Evolutionary conservation across 352 stramenopile species (phyloP).

Genomic region (Sclerospora graminicola): DNA sequence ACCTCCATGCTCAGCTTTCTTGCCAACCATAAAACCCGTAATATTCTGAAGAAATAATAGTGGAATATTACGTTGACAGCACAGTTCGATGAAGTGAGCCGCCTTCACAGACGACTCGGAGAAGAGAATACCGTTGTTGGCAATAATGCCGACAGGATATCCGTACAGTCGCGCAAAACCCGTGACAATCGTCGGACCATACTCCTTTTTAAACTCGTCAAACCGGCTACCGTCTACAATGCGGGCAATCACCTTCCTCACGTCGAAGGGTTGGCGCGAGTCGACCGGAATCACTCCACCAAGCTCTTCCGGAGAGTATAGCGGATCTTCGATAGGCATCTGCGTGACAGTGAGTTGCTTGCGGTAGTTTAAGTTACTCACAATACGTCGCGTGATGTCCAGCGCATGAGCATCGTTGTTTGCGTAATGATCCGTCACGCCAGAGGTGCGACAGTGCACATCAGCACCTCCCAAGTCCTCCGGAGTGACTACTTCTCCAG

Average conservation of each 20-base stretch:
- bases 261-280: slow-evolving; percentile 92
- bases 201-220: slow-evolving; percentile 97
- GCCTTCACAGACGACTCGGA: slow-evolving; percentile 89
- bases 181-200: slow-evolving; percentile 95
- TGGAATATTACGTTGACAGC: slow-evolving; percentile 91
- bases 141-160: slow-evolving; percentile 93
- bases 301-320: slow-evolving; percentile 89
- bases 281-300: slow-evolving; percentile 91
- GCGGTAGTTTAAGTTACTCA: slow-evolving; percentile 86
- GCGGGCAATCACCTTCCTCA: slow-evolving; percentile 92
- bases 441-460: slow-evolving; percentile 86
- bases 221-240: slow-evolving; percentile 95
- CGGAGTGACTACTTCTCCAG: slow-evolving; percentile 92
- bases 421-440: slow-evolving; percentile 95
- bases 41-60: slow-evolving; percentile 99
- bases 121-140: slow-evolving; percentile 98
- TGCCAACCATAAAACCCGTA: slow-evolving; percentile 96
- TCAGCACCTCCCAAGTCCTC: slow-evolving; percentile 93
- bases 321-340: slow-evolving; percentile 85
- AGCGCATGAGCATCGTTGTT: slow-evolving; percentile 93
- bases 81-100: slow-evolving; percentile 97
- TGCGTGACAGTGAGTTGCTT: slow-evolving; percentile 30
- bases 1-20: slow-evolving; percentile 93
- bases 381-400: slow-evolving; percentile 84
- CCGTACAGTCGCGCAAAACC: slow-evolving; percentile 94